Base-by-base conservation (phyloP, 2,329 filamentous ascomycete species). In the Botrytis tulipae region DNA sequence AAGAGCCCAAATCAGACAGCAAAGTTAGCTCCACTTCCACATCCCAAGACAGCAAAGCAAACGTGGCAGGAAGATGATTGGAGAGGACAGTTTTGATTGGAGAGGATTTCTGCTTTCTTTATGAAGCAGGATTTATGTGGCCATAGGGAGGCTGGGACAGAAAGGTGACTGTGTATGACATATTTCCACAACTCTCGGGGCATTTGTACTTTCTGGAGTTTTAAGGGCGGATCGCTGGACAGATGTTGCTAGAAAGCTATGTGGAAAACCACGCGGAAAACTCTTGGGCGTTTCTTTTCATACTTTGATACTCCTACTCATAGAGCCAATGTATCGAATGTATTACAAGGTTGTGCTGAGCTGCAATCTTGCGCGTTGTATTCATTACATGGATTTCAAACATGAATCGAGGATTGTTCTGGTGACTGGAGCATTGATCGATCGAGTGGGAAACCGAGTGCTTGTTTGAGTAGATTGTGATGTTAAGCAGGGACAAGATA, bases 1-100 rank as follows among this genome's bases (percentile, higher is more conserved):
- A 91, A 74, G 83, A 85, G 40, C 74, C 78, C 35, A 75, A 74
- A 51, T 71, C 71, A 59, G 75, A 77, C 32, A 73, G 42, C 65
- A 79, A 78, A 76, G 62, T 72, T 59, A 72, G 71, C 57, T 46
- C 69, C 14, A 66, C 35, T 59, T 62, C 76, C 22, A 65, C 73
- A 62, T 63, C 75, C 14, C 73, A 75, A 65, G 71, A 66, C 66
- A 74, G 77, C 78, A 51, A 65, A 71, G 40, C 77, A 77, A 75
- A 70, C 71, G 25, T 73, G 57, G 51, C 75, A 73, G 29, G 46
- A 73, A 75, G 67, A 71, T 48, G 77, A 75, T 71, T 76, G 62
- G 76, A 62, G 25, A 14, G 22, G 51, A 37, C 16, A 12, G 22
- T 35, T 48, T 40, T 66, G 63, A 7, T 32, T n/a, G 37, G 62